A percentile compares a stretch with the other conserved stretches of the same genome.
phyloP scores from a whole-genome alignment of 768 basidiomycete genomes.

The Rhizopogon rudus region DNA sequence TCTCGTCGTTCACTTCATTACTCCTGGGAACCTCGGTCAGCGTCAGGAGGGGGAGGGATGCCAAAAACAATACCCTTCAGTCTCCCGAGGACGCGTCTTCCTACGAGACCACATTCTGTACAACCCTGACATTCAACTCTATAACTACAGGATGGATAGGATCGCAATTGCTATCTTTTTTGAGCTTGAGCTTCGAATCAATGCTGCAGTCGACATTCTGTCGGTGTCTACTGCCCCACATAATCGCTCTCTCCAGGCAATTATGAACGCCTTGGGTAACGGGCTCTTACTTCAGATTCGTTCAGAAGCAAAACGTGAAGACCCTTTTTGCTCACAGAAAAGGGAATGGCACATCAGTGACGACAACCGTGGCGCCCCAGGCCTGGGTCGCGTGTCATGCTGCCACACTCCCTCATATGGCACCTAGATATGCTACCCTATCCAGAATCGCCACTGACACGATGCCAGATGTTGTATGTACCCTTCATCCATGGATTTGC shows the following conservation, averaged over 20 bases:
- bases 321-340: constrained; percentile 20
- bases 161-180: constrained; percentile 33
- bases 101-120: constrained; percentile 30
- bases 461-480: constrained; percentile 26
- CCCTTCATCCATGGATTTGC: neutral
- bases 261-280: constrained; percentile 35
- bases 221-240: constrained; percentile 18
- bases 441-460: constrained; percentile 20
- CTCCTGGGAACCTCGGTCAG: constrained; percentile 5
- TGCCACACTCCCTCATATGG: constrained; percentile 21
- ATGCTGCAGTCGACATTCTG: constrained; percentile 36
- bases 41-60: neutral
- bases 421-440: constrained; percentile 8
- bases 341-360: constrained; percentile 1
- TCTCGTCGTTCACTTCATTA: constrained; percentile 30
- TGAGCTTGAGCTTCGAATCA: constrained; percentile 33
- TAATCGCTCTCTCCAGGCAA: constrained; percentile 28
- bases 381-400: constrained; percentile 43
- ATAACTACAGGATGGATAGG: constrained; percentile 43
- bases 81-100: constrained; percentile 11
- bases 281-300: too few species aligned
- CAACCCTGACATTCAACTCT: constrained; percentile 23
- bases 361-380: constrained; percentile 27
- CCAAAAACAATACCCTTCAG: neutral
- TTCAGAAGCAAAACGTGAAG: constrained; percentile 20